These are phyloP conservation scores for Neltuma alba DNA, from an alignment of 306 rosid genomes.

Conservation along the genomic window DNA sequence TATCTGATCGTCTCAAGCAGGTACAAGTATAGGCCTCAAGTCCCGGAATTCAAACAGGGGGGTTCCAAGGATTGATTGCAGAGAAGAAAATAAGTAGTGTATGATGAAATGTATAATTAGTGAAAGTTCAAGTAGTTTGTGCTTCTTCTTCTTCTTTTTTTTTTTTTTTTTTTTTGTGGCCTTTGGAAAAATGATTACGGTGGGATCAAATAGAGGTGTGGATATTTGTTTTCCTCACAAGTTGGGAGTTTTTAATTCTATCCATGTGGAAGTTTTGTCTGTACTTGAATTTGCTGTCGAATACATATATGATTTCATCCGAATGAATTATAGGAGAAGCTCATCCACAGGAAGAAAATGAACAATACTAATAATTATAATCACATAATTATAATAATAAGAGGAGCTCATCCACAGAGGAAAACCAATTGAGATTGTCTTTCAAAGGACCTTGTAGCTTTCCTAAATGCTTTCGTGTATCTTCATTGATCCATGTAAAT, in stretches of 20 bases:
- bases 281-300: background rate
- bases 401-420: background rate
- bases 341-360: no score
- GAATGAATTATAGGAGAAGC: background rate
- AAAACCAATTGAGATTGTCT: background rate
- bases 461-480: background rate
- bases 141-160: no score
- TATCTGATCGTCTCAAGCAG: slow-evolving; percentile 69
- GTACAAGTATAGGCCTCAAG: slow-evolving; percentile 71
- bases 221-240: slow-evolving; percentile 26
- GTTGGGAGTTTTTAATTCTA: slow-evolving; percentile 1
- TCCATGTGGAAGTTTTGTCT: slow-evolving; percentile 8
- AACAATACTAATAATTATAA: no score
- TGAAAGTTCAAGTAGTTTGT: background rate
- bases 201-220: background rate
- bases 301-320: background rate
- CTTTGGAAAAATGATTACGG: background rate
- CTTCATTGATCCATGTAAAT: background rate
- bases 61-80: slow-evolving; percentile 31
- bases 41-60: slow-evolving; percentile 18
- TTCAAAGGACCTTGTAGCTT: background rate
- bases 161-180: background rate
- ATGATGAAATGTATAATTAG: background rate
- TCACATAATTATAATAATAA: no score
- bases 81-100: background rate